Evolutionary conservation across 208 protist genomes (phyloP), one percentile per base, ranked within the genome.

Genomic region (Strigomonas culicis): DNA sequence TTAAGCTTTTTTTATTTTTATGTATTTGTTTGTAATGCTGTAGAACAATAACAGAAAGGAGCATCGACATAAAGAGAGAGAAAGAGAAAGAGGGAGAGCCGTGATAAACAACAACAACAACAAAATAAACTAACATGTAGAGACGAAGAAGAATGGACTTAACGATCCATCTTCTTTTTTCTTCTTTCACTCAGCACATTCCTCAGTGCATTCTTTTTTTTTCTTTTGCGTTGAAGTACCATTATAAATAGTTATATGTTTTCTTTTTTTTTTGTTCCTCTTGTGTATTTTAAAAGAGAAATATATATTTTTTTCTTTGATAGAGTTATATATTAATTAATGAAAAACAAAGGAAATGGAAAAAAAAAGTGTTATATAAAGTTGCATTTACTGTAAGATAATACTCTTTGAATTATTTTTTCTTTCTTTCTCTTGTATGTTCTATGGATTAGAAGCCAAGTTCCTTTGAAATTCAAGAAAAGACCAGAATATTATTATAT

Each of bases 211-310:
- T 53, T 24, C 44, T 31, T 53, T 6, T 67, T 53, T 66, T 71
- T 55, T 56, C 68, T 67, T 69, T 66, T 68, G 59, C 17, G 10
- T 17, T n/a, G n/a, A n/a, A n/a, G n/a, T n/a, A n/a, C n/a, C n/a
- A n/a, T n/a, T n/a, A n/a, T n/a, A n/a, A 47, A 47, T 47, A 47
- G 13, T 21, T 47, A 21, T 47, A 13, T 47, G 41, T 47, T 47
- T 47, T 19, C 41, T 47, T 47, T 47, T 47, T 19, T 19, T 52
- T 50, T 39, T 49, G 30, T 13, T 66, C 17, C 44, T 56, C 22
- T 15, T 31, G 11, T 57, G 50, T 31, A 52, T 39, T 34, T 36
- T 7, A 7, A 17, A 13, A 59, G 15, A 59, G 21, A 57, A 43
- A 13, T 51, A 17, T 19, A 43, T 66, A 53, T 11, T 22, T 57